These are phyloP conservation scores for Pinus albicaulis DNA, from an alignment of 75 land plant genomes.

Conservation along the genomic window DNA sequence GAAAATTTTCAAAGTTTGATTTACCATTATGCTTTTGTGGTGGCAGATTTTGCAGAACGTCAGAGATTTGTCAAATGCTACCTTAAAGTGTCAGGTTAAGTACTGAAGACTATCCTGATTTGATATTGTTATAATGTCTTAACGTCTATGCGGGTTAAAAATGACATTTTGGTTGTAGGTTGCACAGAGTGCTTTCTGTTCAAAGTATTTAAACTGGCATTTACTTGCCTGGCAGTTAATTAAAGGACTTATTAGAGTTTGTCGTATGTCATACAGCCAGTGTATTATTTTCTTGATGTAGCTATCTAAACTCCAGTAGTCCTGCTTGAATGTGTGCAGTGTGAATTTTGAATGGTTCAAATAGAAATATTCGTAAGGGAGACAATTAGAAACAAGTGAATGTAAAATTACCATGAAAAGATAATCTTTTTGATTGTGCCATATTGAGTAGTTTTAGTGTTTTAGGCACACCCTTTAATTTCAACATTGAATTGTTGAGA, in stretches of 20 bases:
- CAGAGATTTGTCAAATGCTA: conserved; percentile 11
- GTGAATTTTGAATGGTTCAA: too few species aligned
- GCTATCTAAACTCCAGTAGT: too few species aligned
- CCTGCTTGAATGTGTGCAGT: too few species aligned
- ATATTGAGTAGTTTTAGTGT: too few species aligned
- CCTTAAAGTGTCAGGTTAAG: conserved; percentile 27
- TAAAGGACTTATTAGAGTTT: not conserved
- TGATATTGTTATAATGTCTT: not conserved
- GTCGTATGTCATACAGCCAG: not conserved
- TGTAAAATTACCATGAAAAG: too few species aligned
- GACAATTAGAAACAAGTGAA: too few species aligned
- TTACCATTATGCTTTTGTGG: not conserved
- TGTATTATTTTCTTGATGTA: too few species aligned
- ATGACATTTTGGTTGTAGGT: not conserved
- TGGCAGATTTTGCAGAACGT: conserved; percentile 23
- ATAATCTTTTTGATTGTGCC: too few species aligned
- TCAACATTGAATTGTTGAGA: too few species aligned
- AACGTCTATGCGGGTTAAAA: not conserved
- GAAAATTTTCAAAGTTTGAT: not conserved
- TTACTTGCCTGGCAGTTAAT: not conserved
- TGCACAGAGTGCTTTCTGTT: not conserved
- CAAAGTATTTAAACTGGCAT: not conserved
- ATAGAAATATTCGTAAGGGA: too few species aligned
- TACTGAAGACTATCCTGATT: conserved; percentile 3
- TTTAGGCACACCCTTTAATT: too few species aligned